Evolutionary conservation across 2,329 filamentous ascomycete genomes (phyloP), one percentile per base, ranked within the genome.

Genomic region (Rutstroemia sp.): DNA sequence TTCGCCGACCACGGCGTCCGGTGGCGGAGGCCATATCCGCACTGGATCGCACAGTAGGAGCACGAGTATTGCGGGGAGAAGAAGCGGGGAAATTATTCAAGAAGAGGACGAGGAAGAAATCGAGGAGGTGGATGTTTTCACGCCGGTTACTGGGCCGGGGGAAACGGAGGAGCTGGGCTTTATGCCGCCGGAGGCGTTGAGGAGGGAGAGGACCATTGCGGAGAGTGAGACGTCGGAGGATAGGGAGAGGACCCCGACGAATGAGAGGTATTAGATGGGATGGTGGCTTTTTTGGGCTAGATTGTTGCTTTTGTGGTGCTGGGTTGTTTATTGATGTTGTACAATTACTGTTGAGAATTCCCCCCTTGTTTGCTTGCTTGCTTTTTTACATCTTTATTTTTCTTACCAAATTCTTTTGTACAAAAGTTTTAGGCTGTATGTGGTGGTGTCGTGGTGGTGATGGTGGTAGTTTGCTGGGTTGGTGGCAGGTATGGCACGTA

Each of bases 51-150:
- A 78, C 55, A 78, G 72, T 59, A 77, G 79, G 57, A 85, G 75
- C 71, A 79, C 79, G 1, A 90, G 87, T 64, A 79, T 83, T 2
- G 81, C 71, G 51, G 87, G 86, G 0, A 76, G 88, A 27, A 75
- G 84, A 23, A 91, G 87, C 54, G 85, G 83, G 8, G 88, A 92
- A 71, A 84, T 89, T 53, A 84, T 87, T 36, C 38, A 57, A 30
- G 58, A 61, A 34, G 57, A 56, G 49, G 56, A 58, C 12, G 59
- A 61, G n/a, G 53, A 58, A 25, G 54, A 56, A 9, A 48, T 58
- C 14, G 57, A 58, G 27, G 56, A 60, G 39, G 56, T 60, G 2
- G 82, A 86, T 7, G 72, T 74, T 2, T 85, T 86, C 61, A 76
- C 73, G 25, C 80, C 81, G 0, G 72, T 82, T 17, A 63, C 57